These are phyloP conservation scores for Sporothrix dimorphospora DNA, from an alignment of 2,329 filamentous ascomycete genomes.

Conservation along the genomic window DNA sequence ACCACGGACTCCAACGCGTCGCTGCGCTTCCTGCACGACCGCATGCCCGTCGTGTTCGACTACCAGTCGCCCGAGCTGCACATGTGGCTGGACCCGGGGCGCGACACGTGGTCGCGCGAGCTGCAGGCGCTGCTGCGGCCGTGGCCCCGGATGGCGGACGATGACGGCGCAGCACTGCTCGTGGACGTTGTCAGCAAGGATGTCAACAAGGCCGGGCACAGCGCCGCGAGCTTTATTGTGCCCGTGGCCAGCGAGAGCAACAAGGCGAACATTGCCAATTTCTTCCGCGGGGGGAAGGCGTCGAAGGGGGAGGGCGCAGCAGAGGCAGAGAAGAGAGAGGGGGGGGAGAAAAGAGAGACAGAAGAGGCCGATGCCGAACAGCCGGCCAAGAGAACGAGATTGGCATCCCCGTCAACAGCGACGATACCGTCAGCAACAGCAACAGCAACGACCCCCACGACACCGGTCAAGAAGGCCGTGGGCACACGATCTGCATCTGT, in stretches of 20 bases:
- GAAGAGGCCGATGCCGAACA: neutral
- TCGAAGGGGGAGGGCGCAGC: neutral
- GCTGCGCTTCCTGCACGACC: constrained; percentile 84
- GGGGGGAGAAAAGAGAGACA: neutral
- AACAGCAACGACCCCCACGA: neutral
- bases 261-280: constrained; percentile 91
- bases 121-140: constrained; percentile 80
- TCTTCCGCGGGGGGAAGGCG: constrained; percentile 66
- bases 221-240: constrained; percentile 80
- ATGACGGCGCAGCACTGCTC: constrained; percentile 58
- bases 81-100: constrained; percentile 76
- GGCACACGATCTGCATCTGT: neutral
- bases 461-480: neutral
- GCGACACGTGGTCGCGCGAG: constrained; percentile 73
- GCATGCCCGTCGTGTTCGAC: constrained; percentile 93
- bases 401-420: neutral
- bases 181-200: constrained; percentile 85
- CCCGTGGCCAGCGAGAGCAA: constrained; percentile 85
- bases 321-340: neutral
- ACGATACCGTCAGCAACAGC: neutral
- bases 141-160: neutral
- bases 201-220: constrained; percentile 92
- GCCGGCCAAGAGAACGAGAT: neutral
- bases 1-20: constrained; percentile 86
- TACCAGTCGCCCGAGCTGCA: constrained; percentile 70